Base-by-base conservation (phyloP, 176 grass and related monocot genomes). In the Bonia amplexicaulis region DNA sequence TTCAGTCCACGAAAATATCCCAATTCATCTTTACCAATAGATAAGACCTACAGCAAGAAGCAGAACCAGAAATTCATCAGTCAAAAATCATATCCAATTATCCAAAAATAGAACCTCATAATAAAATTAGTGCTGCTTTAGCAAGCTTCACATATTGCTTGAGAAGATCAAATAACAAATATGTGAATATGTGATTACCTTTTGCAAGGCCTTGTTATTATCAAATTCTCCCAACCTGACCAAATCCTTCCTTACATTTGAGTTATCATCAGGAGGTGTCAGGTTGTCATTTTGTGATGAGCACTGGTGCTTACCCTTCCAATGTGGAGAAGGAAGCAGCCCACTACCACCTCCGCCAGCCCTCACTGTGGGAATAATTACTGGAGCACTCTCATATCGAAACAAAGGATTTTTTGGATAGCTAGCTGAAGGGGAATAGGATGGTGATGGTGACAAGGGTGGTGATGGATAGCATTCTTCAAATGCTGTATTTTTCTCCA, bases 11-110 rank as follows among this genome's bases (percentile, higher is more conserved):
- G 68, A 66, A 92, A 90, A 78, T 91, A 85, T 75, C 82, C 81
- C 69, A 87, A 76, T 41, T 85, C 89, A 87, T 91, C 81, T 87
- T 87, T 91, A 62, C 67, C 81, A 79, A 82, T 89, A 71, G 88
- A 93, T 66, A 88, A 48, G 20, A 80, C 84, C 89, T 94, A 48
- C 37, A 82, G 42, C n/a, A 85, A 49, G 33, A 37, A 68, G 66
- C 8, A 51, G 40, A 87, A 40, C 19, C 65, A 83, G 19, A 82
- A 85, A 67, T 12, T 63, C 12, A 71, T 75, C 69, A 85, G 33
- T 65, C 25, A 83, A 72, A 73, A 74, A 58, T 16, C 12, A 83
- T 22, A 22, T n/a, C 40, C 47, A 90, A 69, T 9, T 22, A 59
- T 87, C 12, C 11, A 74, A 65, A 15, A 77, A 13, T 35, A 77